Percentiles rank a stretch among this genome's conserved stretches.
Evolutionary conservation across 805 yeast species (phyloP).

Genomic region (Grigorovia jiainica): DNA sequence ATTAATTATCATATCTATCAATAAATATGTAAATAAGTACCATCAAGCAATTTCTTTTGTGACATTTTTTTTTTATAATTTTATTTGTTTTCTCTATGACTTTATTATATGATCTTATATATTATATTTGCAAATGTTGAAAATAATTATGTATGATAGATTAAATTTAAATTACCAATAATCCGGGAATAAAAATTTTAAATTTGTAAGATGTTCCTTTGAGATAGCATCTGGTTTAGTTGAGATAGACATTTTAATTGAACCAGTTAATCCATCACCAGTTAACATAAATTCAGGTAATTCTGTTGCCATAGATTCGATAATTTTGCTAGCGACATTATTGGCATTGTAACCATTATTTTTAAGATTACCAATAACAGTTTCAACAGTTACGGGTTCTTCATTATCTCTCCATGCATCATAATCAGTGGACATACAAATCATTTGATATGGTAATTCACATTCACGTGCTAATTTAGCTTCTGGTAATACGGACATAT

Average conservation of each 20-base stretch:
- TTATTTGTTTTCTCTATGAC: background rate
- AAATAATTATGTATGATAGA: too few relatives aligned
- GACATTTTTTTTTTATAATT: too few relatives aligned
- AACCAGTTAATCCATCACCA: slow-evolving; percentile 63
- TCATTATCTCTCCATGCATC: slow-evolving; percentile 96
- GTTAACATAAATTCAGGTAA: slow-evolving; percentile 44
- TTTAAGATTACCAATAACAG: slow-evolving; percentile 81
- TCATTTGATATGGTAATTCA: slow-evolving; percentile 93
- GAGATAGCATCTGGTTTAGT: slow-evolving; percentile 69
- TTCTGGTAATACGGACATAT: slow-evolving; percentile 97
- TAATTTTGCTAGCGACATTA: slow-evolving; percentile 57
- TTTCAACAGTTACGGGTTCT: slow-evolving; percentile 97
- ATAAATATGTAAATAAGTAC: too few relatives aligned
- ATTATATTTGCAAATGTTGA: slow-evolving; percentile 1
- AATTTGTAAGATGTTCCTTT: slow-evolving; percentile 60
- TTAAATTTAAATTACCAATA: slow-evolving; percentile 74
- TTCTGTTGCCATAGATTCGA: slow-evolving; percentile 56
- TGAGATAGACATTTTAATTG: slow-evolving; percentile 73
- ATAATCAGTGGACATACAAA: slow-evolving; percentile 98
- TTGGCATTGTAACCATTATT: slow-evolving; percentile 87
- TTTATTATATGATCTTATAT: background rate
- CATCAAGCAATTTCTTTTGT: too few relatives aligned
- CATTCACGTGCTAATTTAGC: slow-evolving; percentile 95
- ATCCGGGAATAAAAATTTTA: slow-evolving; percentile 85
- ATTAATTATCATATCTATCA: background rate